A percentile compares a stretch with the other conserved stretches of the same genome.
Conservation (phyloP, 495 filamentous ascomycete genomes). For the Bathelium albidoporum region DNA sequence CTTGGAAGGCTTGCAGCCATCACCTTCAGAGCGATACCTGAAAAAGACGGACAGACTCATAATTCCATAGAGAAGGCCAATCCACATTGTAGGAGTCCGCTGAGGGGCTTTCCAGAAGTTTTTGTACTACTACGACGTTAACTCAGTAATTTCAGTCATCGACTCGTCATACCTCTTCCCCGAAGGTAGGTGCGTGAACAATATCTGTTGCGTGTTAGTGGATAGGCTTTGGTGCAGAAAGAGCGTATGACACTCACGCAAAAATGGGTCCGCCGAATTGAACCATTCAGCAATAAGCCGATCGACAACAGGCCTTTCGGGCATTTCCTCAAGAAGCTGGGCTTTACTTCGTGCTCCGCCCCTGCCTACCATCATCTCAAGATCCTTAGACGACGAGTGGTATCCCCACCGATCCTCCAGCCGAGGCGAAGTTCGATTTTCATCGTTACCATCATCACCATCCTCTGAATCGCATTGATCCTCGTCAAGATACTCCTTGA, state of each 20-base stretch:
- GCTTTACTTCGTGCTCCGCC: constrained; percentile 16
- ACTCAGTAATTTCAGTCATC: neutral
- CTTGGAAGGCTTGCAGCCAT: constrained; percentile 7
- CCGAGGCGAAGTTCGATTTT: too few species aligned
- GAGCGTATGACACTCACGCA: neutral
- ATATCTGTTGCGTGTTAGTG: constrained; percentile 10
- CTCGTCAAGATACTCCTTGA: constrained; percentile 19
- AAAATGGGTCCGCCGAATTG: constrained; percentile 17
- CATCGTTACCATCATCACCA: too few species aligned
- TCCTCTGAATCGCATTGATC: constrained; percentile 10
- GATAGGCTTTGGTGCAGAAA: constrained; percentile 5
- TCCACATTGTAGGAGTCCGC: constrained; percentile 26
- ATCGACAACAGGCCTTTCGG: constrained; percentile 27
- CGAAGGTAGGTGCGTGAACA: constrained; percentile 30
- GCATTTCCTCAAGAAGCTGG: constrained; percentile 24
- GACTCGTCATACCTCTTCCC: constrained; percentile 18
- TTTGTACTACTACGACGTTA: constrained; percentile 16
- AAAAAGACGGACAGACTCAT: constrained; percentile 24
- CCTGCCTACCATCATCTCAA: constrained; percentile 29
- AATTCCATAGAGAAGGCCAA: constrained; percentile 27
- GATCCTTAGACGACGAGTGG: constrained; percentile 26
- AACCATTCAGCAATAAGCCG: constrained; percentile 29
- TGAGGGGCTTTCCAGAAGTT: constrained; percentile 28
- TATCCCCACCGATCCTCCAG: too few species aligned
- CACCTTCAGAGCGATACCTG: constrained; percentile 11